Evolutionary conservation across 495 filamentous ascomycete species (phyloP).

Genomic region (Lasiosphaeriaceae sp.): DNA sequence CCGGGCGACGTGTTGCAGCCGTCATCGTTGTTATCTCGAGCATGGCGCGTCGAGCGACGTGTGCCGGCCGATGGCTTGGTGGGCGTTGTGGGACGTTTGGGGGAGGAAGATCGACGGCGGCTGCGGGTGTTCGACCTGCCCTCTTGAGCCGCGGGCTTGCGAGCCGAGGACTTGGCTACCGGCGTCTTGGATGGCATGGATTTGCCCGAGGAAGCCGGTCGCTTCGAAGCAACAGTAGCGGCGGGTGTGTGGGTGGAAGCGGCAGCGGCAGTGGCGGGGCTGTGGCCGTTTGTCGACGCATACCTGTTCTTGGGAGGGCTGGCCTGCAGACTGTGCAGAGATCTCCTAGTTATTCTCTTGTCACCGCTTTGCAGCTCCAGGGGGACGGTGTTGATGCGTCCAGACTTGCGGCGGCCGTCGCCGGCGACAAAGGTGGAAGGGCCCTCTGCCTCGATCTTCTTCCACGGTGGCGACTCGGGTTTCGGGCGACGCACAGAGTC

Average conservation of each 20-base stretch:
- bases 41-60: constrained; percentile 35
- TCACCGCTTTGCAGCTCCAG: constrained; percentile 62
- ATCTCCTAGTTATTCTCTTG: constrained; percentile 52
- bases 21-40: constrained; percentile 24
- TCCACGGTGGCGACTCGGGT: constrained; percentile 84
- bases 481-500: constrained; percentile 38
- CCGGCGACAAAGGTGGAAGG: constrained; percentile 73
- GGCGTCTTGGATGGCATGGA: constrained; percentile 10
- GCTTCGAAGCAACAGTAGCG: constrained; percentile 12
- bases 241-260: constrained; percentile 8
- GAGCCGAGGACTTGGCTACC: constrained; percentile 13
- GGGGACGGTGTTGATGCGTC: constrained; percentile 73
- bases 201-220: constrained; percentile 18
- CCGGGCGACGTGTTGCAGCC: constrained; percentile 19
- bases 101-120: constrained; percentile 31
- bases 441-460: constrained; percentile 78
- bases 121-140: constrained; percentile 26
- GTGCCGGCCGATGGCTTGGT: constrained; percentile 33
- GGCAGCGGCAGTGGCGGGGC: background rate
- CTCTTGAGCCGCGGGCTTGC: constrained; percentile 16
- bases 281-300: constrained; percentile 17
- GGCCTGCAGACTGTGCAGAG: constrained; percentile 30
- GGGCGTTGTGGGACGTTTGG: constrained; percentile 28
- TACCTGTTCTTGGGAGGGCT: constrained; percentile 19
- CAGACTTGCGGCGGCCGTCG: constrained; percentile 82